These are phyloP conservation scores for Phalaenopsis hybrid DNA, from an alignment of 116 monocot species.

Conservation along the genomic window DNA sequence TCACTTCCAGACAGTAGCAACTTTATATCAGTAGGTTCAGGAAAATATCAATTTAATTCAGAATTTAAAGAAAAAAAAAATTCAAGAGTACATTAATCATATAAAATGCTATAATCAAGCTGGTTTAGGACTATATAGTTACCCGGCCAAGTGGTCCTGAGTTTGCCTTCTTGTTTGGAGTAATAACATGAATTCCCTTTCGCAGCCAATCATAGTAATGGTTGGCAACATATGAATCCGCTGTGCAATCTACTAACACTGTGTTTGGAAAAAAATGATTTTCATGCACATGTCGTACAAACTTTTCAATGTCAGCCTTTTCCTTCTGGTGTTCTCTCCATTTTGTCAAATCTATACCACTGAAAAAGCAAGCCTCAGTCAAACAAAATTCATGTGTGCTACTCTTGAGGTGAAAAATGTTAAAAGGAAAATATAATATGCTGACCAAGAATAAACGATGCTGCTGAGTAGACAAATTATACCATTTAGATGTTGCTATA, in stretches of 20 bases:
- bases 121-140: constrained; percentile 13
- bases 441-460: neutral
- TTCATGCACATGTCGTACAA: constrained; percentile 62
- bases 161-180: constrained; percentile 98
- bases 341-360: constrained; percentile 78
- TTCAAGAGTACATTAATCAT: neutral
- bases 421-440: neutral
- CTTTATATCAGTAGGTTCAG: too few relatives aligned
- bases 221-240: constrained; percentile 73
- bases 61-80: neutral
- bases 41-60: neutral
- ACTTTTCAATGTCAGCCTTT: constrained; percentile 60
- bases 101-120: constrained; percentile 6
- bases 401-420: neutral
- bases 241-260: constrained; percentile 91
- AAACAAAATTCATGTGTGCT: neutral
- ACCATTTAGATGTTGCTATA: neutral
- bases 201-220: constrained; percentile 82
- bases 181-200: constrained; percentile 92
- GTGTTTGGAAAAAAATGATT: constrained; percentile 90
- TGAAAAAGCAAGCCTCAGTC: constrained; percentile 20
- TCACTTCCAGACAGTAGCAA: too few relatives aligned
- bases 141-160: constrained; percentile 96
- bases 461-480: neutral
- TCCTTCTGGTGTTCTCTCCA: constrained; percentile 70